These are phyloP conservation scores for Oryza rufipogon DNA, from an alignment of 176 grass and related monocot genomes.

Conservation along the genomic window DNA sequence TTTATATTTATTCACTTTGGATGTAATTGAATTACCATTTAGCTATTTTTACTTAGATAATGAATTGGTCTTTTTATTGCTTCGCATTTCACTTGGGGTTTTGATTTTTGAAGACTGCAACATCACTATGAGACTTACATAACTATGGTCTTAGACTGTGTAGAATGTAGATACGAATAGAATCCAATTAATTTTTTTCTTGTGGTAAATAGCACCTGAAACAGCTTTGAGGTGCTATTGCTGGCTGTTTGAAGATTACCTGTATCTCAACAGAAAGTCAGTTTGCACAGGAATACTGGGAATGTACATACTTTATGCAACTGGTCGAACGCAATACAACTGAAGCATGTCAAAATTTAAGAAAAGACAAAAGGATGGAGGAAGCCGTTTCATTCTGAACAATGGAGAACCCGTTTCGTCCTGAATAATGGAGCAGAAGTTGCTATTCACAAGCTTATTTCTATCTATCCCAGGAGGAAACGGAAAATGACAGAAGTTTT, in stretches of 20 bases:
- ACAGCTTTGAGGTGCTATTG: background rate
- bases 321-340: background rate
- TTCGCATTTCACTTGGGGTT: background rate
- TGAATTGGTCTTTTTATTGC: background rate
- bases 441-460: background rate
- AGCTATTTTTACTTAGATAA: background rate
- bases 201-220: background rate
- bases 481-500: background rate
- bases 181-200: background rate
- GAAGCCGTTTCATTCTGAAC: background rate
- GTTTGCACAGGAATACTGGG: background rate
- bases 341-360: conserved; percentile 5
- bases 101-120: background rate
- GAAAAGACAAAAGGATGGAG: background rate
- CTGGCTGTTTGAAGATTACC: background rate
- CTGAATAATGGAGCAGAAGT: background rate
- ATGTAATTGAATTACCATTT: conserved; percentile 7
- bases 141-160: background rate
- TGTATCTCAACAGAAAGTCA: background rate
- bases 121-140: background rate
- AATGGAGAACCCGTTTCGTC: background rate
- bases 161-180: background rate
- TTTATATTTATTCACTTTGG: conserved; percentile 5
- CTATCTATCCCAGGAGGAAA: background rate
- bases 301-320: background rate